Evolutionary conservation across 208 protist species (phyloP).

Genomic region (Crithidia bombi): DNA sequence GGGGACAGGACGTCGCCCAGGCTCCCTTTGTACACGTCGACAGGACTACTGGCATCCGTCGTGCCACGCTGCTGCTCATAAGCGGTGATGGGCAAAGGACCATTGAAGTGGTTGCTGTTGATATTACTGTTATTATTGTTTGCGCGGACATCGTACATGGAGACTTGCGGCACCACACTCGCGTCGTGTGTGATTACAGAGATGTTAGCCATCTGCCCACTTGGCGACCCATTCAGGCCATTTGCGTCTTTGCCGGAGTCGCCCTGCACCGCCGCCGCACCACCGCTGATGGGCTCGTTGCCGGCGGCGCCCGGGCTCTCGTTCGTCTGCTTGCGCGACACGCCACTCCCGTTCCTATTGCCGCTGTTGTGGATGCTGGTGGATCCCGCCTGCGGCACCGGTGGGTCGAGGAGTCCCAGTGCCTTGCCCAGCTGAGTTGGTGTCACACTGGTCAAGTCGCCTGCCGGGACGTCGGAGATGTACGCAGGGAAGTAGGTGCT

Average conservation of each 20-base stretch:
- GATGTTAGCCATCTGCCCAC: conserved; percentile 5
- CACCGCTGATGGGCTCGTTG: conserved; percentile 26
- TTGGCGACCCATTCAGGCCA: not conserved
- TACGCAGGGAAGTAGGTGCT: conserved; percentile 74
- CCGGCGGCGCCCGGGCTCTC: not conserved
- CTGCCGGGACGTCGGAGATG: conserved; percentile 71
- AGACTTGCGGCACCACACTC: conserved; percentile 10
- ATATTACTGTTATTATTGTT: conserved; percentile 10
- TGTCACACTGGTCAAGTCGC: conserved; percentile 44
- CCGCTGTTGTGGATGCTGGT: not conserved
- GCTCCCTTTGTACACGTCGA: not conserved
- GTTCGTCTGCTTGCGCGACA: not conserved
- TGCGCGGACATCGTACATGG: not conserved
- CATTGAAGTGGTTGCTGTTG: conserved; percentile 7
- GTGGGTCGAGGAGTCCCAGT: conserved; percentile 41
- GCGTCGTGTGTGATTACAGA: conserved; percentile 18
- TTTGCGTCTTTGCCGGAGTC: not conserved
- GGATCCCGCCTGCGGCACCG: conserved; percentile 19
- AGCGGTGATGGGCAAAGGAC: conserved; percentile 5
- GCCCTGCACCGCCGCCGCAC: not conserved
- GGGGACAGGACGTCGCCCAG: not conserved
- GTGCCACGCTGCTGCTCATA: conserved; percentile 15
- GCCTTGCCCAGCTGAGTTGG: conserved; percentile 37
- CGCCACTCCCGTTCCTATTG: not conserved
- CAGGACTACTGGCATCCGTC: not conserved